Percentiles rank a stretch among this genome's conserved stretches.
Conservation (phyloP, 2,329 filamentous ascomycete genomes). For the Ceratocystis alfenasii region DNA sequence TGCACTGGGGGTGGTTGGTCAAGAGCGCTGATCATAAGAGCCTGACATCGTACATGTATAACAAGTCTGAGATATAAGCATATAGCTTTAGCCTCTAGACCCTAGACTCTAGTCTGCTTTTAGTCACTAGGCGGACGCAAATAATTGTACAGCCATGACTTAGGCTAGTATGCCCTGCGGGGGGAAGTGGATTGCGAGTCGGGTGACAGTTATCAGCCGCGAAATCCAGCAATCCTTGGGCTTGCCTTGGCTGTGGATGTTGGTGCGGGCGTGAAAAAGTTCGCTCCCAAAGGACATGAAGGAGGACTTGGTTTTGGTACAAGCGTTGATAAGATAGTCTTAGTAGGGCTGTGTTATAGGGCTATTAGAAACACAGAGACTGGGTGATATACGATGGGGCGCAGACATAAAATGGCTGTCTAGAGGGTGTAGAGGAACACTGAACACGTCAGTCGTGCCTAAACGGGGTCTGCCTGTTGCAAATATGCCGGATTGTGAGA, state of each 20-base stretch:
- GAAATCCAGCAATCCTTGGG: not conserved
- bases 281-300: no score
- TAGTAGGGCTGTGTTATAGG: constrained; percentile 10
- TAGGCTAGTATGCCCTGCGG: not conserved
- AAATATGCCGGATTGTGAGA: not conserved
- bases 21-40: not conserved
- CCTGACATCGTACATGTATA: not conserved
- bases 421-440: not conserved
- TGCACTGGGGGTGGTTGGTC: not conserved
- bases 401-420: not conserved
- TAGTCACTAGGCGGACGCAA: not conserved
- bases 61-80: not conserved
- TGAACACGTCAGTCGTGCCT: not conserved
- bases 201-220: constrained; percentile 1
- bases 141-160: not conserved
- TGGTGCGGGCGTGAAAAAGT: not conserved
- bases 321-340: constrained; percentile 1
- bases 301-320: not conserved
- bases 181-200: not conserved
- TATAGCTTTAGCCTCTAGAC: not conserved
- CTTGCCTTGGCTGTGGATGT: not conserved
- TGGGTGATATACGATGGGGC: constrained; percentile 2
- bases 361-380: not conserved
- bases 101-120: no score
- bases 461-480: not conserved